Conservation (phyloP, 257 asterid genomes). For the Eustoma russellianum region DNA sequence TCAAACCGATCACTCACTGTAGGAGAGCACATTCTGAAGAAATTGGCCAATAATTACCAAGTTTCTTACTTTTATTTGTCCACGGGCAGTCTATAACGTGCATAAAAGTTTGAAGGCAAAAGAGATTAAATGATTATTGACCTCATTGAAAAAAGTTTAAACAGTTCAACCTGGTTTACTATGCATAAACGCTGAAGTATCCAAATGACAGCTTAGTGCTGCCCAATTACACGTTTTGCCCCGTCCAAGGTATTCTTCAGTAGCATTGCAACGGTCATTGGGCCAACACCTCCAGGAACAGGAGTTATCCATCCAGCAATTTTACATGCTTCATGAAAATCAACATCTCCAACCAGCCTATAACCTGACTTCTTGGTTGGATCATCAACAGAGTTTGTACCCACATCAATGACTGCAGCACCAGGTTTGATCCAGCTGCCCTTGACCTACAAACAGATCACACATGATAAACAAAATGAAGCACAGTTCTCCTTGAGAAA, state of each 20-base stretch:
- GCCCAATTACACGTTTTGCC: conserved; percentile 64
- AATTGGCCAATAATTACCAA: no score
- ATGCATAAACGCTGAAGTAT: no score
- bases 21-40: no score
- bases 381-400: conserved; percentile 83
- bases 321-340: conserved; percentile 65
- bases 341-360: conserved; percentile 92
- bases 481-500: no score
- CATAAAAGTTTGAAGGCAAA: no score
- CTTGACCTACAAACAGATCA: conserved; percentile 41
- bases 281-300: conserved; percentile 98
- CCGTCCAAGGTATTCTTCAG: conserved; percentile 82
- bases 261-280: conserved; percentile 94
- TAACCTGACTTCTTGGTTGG: conserved; percentile 73
- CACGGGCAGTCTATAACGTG: no score
- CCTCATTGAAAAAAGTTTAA: no score
- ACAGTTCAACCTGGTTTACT: no score
- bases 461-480: no score
- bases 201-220: neutral
- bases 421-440: conserved; percentile 99
- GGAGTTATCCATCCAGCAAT: conserved; percentile 91
- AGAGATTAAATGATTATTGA: no score
- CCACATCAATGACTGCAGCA: conserved; percentile 96
- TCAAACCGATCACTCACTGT: no score
- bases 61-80: no score